Percentiles rank a stretch among this genome's conserved stretches.
phyloP scores from a whole-genome alignment of 805 yeast species.

The Schwanniomyces polymorphus region DNA sequence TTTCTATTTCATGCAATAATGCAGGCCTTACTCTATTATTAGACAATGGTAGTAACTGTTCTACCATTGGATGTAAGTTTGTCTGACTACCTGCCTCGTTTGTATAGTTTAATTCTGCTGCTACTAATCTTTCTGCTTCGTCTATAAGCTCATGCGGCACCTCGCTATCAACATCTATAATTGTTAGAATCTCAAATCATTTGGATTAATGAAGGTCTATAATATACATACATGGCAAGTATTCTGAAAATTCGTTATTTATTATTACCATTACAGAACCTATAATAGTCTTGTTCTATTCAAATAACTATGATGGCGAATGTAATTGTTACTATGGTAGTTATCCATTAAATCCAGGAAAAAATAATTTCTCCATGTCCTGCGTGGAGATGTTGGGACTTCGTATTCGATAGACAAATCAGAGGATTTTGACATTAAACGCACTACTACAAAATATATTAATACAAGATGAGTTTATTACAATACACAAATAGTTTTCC shows the following conservation, averaged over 20 bases:
- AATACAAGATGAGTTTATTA: constrained; percentile 6
- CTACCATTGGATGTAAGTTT: constrained; percentile 20
- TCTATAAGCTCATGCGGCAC: constrained; percentile 36
- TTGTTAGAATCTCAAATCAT: not conserved
- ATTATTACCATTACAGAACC: constrained; percentile 2
- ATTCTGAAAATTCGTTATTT: constrained; percentile 35
- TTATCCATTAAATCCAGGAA: not conserved
- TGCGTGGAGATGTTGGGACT: not conserved
- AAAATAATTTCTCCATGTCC: not conserved
- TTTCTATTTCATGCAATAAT: constrained; percentile 16
- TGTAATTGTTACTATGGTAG: not conserved
- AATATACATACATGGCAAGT: constrained; percentile 38
- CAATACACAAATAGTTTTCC: constrained; percentile 4
- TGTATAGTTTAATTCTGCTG: constrained; percentile 17
- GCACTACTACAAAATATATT: not conserved
- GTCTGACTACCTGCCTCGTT: constrained; percentile 1
- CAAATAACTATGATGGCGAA: not conserved
- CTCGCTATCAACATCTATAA: constrained; percentile 31
- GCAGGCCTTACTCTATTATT: constrained; percentile 1
- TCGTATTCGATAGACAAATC: not conserved
- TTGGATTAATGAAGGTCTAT: not conserved
- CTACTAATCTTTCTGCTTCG: constrained; percentile 34
- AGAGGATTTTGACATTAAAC: not conserved
- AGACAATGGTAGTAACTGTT: constrained; percentile 17
- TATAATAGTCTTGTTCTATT: not conserved